Percentiles rank a stretch among this genome's conserved stretches.
Conservation (phyloP, 1,284 basidiomycete species). For the Heterobasidion annosum region DNA sequence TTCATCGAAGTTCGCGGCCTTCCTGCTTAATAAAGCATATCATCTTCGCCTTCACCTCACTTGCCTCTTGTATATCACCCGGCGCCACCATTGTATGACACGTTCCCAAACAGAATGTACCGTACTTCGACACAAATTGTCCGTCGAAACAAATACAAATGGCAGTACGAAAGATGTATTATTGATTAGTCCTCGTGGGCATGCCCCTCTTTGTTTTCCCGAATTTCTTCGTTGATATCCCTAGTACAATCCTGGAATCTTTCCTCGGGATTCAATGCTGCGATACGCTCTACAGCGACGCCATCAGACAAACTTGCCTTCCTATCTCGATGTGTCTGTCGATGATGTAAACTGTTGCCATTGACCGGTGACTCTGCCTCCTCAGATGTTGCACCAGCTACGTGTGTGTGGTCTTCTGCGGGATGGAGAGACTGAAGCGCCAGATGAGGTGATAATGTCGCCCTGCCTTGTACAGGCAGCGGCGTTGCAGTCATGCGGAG, state of each 20-base stretch:
- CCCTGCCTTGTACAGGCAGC: conserved; percentile 10
- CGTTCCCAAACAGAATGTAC: too few species aligned
- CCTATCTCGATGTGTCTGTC: conserved; percentile 34
- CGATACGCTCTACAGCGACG: conserved; percentile 55
- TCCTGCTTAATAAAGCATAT: conserved; percentile 15
- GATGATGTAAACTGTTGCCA: conserved; percentile 33
- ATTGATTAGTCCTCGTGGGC: not conserved
- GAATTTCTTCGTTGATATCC: conserved; percentile 56
- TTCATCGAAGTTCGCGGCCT: conserved; percentile 30
- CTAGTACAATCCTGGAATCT: conserved; percentile 45
- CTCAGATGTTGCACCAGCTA: conserved; percentile 1
- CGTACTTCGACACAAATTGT: too few species aligned
- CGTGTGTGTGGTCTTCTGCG: not conserved
- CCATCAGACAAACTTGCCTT: conserved; percentile 55
- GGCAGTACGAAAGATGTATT: too few species aligned
- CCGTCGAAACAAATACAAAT: too few species aligned
- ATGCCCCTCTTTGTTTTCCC: conserved; percentile 22
- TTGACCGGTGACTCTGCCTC: conserved; percentile 15
- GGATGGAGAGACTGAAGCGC: conserved; percentile 3
- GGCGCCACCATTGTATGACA: too few species aligned
- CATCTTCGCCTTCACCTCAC: not conserved
- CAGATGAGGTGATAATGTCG: not conserved
- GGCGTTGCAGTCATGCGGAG: conserved; percentile 30
- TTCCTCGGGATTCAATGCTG: conserved; percentile 44
- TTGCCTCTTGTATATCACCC: too few species aligned